Base-by-base conservation (phyloP, 495 filamentous ascomycete genomes). In the Trypethelium eluteriae region DNA sequence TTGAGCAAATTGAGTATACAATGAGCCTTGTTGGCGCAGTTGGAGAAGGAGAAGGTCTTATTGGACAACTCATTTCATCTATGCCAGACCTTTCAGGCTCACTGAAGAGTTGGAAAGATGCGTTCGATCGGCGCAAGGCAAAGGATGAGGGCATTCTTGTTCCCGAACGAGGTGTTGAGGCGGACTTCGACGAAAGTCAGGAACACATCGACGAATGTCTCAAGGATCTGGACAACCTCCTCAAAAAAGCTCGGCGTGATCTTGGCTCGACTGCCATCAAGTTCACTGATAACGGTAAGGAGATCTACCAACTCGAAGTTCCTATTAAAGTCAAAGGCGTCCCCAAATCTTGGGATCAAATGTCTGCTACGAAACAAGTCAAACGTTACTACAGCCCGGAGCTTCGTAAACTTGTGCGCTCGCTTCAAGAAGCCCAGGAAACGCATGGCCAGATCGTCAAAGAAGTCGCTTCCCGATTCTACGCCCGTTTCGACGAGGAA, bases 371-470 rank as follows among this genome's bases (percentile, higher is more conserved):
- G 0, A 82, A 88, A 62, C 86, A 88, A 62, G 89, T 94, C 73
- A 98, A 96, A 76, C 89, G 95, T 0, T 99, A 94, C 80, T 99
- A 98, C 79, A 93, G 88, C 70, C 85, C 88, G 11, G 90, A 96
- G 72, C 80, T 98, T 5, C 87, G 90, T 18, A 81, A 80, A 36
- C 82, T 95, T 9, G 91, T 99, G 38, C 86, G 92, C 57, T 83
- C 90, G 67, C 81, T 97, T 2, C 93, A 93, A 72, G 95, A 99
- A 76, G 87, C 92, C 7, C 93, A 96, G 73, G 95, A 99, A 74
- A 95, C 87, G 2, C 95, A 98, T 78, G 85, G 86, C 14, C 93
- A 98, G 74, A 92, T 98, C 63, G 86, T 93, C 49, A 93, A 93
- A 68, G 91, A 92, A 44, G 89, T 97, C 47, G 83, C 90, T 10